Base-by-base conservation (phyloP, 1,139 yeast species). In the Diutina mesorugosa region DNA sequence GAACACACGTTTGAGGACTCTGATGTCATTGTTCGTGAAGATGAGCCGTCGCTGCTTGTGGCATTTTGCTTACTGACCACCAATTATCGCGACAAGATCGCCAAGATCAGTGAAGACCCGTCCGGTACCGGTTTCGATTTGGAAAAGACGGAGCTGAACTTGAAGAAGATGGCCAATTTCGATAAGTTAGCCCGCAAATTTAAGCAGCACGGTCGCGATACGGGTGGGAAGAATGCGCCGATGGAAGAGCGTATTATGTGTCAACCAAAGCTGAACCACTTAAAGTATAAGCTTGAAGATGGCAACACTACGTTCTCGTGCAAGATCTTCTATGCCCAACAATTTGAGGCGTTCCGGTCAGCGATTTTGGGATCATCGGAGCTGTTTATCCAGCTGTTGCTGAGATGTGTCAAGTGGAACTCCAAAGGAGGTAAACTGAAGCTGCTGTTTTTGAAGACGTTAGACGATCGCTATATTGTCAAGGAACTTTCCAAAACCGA, bases 361-460 rank as follows among this genome's bases (percentile, higher is more conserved):
- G 85, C 88, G 26, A 47, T 47, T 3, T 91, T 97, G 73, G 91
- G 90, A 0, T 82, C 87, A 60, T 84, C 85, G 58, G 86, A 81
- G 5, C 80, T 80, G 61, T 93, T 86, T 62, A 82, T 93, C 50
- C 97, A 90, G 67, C 90, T 97, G 68, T 78, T 95, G 57, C 85
- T 97, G 14, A 73, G 99, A 60, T 93, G 99, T 70, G 81, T 90
- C 41, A 89, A 90, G 67, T 95, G 98, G 98, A 93, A 93, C 64
- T 87, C 96, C 0, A 81, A 86, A 53, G 99, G 99, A 47, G 99
- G 99, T 51, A 93, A 93, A 67, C 88, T 96, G 68, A 98, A 98
- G 0, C 88, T 97, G 2, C 90, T 90, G 21, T 95, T 95, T 69
- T 74, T 95, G 69, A 95, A 93, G 66, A 95, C 99, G 0, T 65